phyloP scores from a whole-genome alignment of 306 rosid species.

The Lagenaria siceraria region DNA sequence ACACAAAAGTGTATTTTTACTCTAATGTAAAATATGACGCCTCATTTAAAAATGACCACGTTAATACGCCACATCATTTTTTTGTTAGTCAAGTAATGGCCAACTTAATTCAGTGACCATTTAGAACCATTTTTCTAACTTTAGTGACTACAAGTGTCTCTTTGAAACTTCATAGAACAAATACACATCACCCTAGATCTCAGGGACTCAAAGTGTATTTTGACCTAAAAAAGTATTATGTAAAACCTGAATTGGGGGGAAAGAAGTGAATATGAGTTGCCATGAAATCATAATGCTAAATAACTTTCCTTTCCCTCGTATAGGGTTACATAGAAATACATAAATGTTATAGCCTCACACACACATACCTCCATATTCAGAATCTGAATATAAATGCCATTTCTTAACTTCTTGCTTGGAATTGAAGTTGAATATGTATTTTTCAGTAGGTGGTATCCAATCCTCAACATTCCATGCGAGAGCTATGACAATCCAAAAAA shows the following conservation, averaged over 20 bases:
- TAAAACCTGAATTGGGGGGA: background rate
- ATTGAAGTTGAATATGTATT: slow-evolving; percentile 61
- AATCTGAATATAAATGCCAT: slow-evolving; percentile 93
- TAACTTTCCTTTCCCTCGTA: background rate
- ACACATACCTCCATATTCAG: slow-evolving; percentile 71
- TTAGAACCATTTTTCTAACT: too few species aligned
- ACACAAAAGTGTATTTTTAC: too few species aligned
- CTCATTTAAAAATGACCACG: too few species aligned
- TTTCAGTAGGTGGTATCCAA: slow-evolving; percentile 81
- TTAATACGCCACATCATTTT: too few species aligned
- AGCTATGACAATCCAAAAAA: slow-evolving; percentile 19
- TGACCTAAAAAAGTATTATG: background rate
- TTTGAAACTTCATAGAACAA: too few species aligned
- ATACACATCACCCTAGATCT: too few species aligned
- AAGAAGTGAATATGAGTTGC: too few species aligned
- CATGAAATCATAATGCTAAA: background rate
- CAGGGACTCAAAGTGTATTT: background rate
- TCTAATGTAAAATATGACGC: too few species aligned
- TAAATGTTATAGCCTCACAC: background rate
- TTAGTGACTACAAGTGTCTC: too few species aligned
- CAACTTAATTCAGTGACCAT: too few species aligned
- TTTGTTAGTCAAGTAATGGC: too few species aligned
- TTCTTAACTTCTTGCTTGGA: slow-evolving; percentile 63
- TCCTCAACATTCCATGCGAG: slow-evolving; percentile 68
- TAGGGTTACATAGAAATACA: background rate